Base-by-base conservation (phyloP, 306 rosid species). In the Lablab purpureus region DNA sequence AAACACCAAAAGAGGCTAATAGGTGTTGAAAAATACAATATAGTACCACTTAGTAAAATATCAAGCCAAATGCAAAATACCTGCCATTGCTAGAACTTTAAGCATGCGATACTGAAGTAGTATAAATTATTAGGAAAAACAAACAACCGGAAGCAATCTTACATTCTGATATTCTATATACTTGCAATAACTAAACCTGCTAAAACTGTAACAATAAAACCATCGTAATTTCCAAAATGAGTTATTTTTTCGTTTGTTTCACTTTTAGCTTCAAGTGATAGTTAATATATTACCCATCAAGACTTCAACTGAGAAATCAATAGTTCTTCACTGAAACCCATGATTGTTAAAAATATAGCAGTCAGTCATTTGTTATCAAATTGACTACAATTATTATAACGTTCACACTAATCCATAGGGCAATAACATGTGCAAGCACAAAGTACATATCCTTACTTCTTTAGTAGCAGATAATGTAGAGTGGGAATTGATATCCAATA, bases 201-300 rank as follows among this genome's bases (percentile, higher is more conserved):
- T 46, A 12, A 17, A 56, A 77, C 82, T 41, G 25, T 11, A 73
- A 32, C 58, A 49, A 50, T 5, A 51, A 7, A 62, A 59, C 14
- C 71, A 36, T 8, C 19, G 45, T 27, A 15, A 2, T 49, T 5
- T 46, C 21, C 43, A 37, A 37, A 37, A 19, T 30, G 64, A 54
- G 14, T 13, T 30, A 18, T 56, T 28, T 60, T 12, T 21, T 55
- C 18, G 15, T 22, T 37, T 37, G 73, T 49, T 49, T 34, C 41
- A n/a, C 69, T 79, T 75, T 73, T 72, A 79, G 45, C 71, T 50
- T 22, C 52, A 13, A 59, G 60, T 21, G 65, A 80, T 18, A 73
- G 12, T 40, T 8, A 63, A 28, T 14, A 65, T 17, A 43, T 18
- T 40, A 25, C 28, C 43, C 59, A 78, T 58, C 12, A 63, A 17